phyloP scores from a whole-genome alignment of 345 rosid genomes.

The Dipteronia sinensis region DNA sequence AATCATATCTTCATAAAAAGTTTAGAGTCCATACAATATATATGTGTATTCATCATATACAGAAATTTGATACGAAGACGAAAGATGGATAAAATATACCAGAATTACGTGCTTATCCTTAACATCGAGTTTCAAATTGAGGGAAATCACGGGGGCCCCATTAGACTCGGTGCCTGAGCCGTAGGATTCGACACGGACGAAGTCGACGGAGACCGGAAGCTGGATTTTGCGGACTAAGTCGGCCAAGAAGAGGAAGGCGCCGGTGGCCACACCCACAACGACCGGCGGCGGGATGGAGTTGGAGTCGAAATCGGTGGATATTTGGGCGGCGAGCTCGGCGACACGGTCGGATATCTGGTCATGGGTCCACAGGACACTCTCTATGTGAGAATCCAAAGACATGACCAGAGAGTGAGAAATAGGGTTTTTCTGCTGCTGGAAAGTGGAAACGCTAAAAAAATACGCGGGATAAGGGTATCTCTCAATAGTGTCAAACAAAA shows the following conservation, averaged over 20 bases:
- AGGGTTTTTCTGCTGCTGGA: neutral
- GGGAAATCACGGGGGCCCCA: conserved; percentile 61
- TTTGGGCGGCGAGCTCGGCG: conserved; percentile 55
- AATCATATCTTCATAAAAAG: too few relatives aligned
- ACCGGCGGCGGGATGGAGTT: conserved; percentile 46
- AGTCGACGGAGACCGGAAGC: conserved; percentile 61
- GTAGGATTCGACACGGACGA: conserved; percentile 74
- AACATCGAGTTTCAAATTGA: conserved; percentile 69
- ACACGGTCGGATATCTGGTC: conserved; percentile 62
- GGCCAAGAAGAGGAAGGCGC: conserved; percentile 80
- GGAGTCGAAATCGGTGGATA: conserved; percentile 49
- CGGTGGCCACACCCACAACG: conserved; percentile 86
- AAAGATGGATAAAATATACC: conserved; percentile 38
- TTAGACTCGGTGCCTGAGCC: conserved; percentile 67
- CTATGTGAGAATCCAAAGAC: conserved; percentile 67
- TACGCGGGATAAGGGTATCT: too few relatives aligned
- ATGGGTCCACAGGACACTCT: conserved; percentile 56
- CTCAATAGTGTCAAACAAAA: too few relatives aligned
- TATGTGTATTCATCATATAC: too few relatives aligned
- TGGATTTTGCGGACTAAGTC: conserved; percentile 68
- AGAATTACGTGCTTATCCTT: conserved; percentile 64
- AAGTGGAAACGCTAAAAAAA: too few relatives aligned
- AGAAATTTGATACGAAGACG: too few relatives aligned
- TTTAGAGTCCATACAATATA: too few relatives aligned
- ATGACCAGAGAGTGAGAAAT: conserved; percentile 11